Evolutionary conservation across 2,329 filamentous ascomycete species (phyloP).

Genomic region (Teratosphaeria nubilosa): DNA sequence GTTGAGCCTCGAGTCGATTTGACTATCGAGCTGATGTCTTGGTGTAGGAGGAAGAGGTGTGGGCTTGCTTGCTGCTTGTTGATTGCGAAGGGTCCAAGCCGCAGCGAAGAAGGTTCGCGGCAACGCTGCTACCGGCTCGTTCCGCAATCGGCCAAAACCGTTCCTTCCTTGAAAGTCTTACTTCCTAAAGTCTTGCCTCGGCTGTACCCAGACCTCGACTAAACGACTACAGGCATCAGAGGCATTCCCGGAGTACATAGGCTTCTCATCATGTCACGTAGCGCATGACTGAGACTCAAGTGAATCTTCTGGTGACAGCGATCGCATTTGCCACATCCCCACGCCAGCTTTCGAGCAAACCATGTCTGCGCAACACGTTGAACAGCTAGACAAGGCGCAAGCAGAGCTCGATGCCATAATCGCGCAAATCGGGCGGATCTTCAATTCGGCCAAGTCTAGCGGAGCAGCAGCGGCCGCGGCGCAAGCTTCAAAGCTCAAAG

Average conservation of each 20-base stretch:
- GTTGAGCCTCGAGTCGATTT: not conserved
- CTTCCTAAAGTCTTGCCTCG: too few relatives aligned
- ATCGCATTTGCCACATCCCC: not conserved
- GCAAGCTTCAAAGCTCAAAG: slow-evolving; percentile 25
- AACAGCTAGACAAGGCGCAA: not conserved
- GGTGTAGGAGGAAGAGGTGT: not conserved
- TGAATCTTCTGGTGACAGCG: not conserved
- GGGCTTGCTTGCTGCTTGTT: not conserved
- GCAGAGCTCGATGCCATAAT: slow-evolving; percentile 19
- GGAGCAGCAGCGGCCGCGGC: slow-evolving; percentile 18
- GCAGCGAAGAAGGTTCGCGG: not conserved
- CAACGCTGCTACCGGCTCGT: not conserved
- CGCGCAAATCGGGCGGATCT: slow-evolving; percentile 34
- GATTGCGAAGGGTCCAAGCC: not conserved
- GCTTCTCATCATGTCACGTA: not conserved
- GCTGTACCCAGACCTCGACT: not conserved
- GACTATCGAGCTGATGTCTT: not conserved
- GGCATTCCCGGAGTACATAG: not conserved
- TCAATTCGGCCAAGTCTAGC: slow-evolving; percentile 30
- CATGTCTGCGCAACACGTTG: not conserved
- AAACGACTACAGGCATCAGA: not conserved
- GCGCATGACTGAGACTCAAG: not conserved
- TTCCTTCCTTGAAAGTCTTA: not conserved
- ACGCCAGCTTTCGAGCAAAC: not conserved
- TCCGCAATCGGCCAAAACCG: not conserved